Evolutionary conservation across 306 rosid genomes (phyloP).

Genomic region (Cicer yamashitae): DNA sequence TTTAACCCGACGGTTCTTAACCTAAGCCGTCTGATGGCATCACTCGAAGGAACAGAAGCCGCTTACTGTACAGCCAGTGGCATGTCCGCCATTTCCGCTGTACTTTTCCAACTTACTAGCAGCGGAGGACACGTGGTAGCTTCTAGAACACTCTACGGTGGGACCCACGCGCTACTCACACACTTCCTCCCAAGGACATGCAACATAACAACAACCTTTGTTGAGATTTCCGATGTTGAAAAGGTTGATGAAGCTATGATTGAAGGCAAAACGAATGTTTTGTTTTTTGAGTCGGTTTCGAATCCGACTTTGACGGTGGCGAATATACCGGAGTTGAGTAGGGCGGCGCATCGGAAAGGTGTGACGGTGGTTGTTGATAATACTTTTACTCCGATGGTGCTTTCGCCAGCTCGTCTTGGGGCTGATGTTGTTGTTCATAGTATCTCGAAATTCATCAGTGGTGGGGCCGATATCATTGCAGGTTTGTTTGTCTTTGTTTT

Average conservation of each 20-base stretch:
- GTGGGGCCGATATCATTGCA: slow-evolving; percentile 96
- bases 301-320: slow-evolving; percentile 85
- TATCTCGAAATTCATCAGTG: slow-evolving; percentile 91
- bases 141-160: slow-evolving; percentile 69
- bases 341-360: slow-evolving; percentile 66
- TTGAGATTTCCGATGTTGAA: slow-evolving; percentile 59
- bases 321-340: slow-evolving; percentile 68
- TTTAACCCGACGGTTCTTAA: slow-evolving; percentile 90
- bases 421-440: slow-evolving; percentile 94
- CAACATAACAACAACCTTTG: slow-evolving; percentile 68
- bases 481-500: slow-evolving; percentile 51
- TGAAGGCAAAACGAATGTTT: slow-evolving; percentile 71
- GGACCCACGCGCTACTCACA: slow-evolving; percentile 82
- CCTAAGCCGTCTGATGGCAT: slow-evolving; percentile 90
- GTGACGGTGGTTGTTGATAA: slow-evolving; percentile 91
- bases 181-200: slow-evolving; percentile 75
- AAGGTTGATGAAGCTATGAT: slow-evolving; percentile 63
- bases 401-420: slow-evolving; percentile 83
- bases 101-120: slow-evolving; percentile 67
- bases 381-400: slow-evolving; percentile 87
- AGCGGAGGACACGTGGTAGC: slow-evolving; percentile 80
- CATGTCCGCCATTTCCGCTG: slow-evolving; percentile 82
- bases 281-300: slow-evolving; percentile 74
- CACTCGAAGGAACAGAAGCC: slow-evolving; percentile 89
- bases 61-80: slow-evolving; percentile 97